Evolutionary conservation across 202 grass and related monocot genomes (phyloP).

Genomic region (Schoenoplectus tabernaemontani): DNA sequence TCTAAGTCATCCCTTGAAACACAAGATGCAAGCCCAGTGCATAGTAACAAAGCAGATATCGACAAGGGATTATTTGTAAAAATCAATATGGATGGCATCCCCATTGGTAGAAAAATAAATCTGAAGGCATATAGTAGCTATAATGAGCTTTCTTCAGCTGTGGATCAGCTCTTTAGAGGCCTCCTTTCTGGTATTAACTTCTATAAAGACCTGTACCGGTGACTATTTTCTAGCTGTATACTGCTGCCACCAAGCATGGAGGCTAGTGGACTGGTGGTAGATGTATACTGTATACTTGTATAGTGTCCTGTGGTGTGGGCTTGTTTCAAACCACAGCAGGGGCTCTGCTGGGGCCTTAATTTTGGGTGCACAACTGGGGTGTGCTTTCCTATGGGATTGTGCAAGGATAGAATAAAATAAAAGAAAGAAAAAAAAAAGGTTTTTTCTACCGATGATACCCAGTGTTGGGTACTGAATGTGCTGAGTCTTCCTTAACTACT

Average conservation of each 20-base stretch:
- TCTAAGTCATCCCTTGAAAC: conserved; percentile 42
- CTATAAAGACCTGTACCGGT: neutral
- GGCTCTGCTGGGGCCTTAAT: neutral
- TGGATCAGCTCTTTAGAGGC: conserved; percentile 62
- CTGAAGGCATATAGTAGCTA: conserved; percentile 54
- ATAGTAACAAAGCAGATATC: conserved; percentile 27
- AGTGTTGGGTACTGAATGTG: no score
- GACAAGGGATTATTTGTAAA: conserved; percentile 62
- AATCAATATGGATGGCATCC: conserved; percentile 92
- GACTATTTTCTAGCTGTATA: neutral
- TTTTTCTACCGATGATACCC: neutral
- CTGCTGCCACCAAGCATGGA: neutral
- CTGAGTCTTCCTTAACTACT: neutral
- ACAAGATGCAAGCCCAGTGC: conserved; percentile 25
- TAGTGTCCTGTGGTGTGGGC: neutral
- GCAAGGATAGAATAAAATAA: neutral
- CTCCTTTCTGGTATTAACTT: conserved; percentile 56
- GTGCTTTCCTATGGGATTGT: neutral
- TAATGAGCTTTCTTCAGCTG: conserved; percentile 55
- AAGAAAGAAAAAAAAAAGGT: neutral
- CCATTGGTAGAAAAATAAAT: conserved; percentile 87
- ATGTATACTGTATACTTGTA: neutral
- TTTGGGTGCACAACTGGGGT: neutral
- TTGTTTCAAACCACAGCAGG: neutral
- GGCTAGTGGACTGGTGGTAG: neutral